Conservation (phyloP, 345 rosid species). For the Moricandia moricandioides region DNA sequence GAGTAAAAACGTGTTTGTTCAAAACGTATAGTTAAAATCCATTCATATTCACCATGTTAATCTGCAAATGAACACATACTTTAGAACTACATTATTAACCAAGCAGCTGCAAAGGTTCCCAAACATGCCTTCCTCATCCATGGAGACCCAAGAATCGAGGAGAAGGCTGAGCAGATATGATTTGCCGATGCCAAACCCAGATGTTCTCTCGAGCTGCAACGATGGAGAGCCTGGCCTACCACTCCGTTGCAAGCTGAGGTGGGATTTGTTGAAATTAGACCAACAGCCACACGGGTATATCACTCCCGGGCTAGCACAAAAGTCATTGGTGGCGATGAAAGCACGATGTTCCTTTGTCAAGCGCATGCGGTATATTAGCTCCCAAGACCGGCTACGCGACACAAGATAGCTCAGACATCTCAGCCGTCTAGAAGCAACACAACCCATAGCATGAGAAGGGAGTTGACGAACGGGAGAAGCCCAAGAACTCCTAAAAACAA, state of each 20-base stretch:
- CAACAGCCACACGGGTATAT: not conserved
- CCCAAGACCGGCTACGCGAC: not conserved
- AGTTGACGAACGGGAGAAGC: not conserved
- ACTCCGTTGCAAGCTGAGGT: not conserved
- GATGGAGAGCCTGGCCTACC: not conserved
- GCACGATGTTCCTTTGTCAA: not conserved
- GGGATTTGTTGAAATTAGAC: not conserved
- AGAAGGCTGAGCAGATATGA: not conserved
- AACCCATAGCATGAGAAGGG: not conserved
- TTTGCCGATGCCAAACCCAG: not conserved
- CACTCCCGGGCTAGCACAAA: not conserved
- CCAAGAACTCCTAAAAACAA: not conserved
- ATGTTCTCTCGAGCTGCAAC: not conserved
- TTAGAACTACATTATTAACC: not conserved
- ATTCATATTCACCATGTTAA: not conserved
- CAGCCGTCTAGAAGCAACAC: not conserved
- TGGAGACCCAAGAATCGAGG: not conserved
- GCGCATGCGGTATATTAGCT: not conserved
- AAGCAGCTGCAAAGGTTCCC: not conserved
- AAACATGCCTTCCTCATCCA: not conserved
- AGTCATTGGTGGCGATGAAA: not conserved
- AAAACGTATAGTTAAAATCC: too few species aligned
- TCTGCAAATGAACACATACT: not conserved
- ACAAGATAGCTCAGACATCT: not conserved
- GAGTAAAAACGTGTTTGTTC: too few species aligned